Conservation (phyloP, 371 early-diverging fungal species). For the Rhizopus sp. region DNA sequence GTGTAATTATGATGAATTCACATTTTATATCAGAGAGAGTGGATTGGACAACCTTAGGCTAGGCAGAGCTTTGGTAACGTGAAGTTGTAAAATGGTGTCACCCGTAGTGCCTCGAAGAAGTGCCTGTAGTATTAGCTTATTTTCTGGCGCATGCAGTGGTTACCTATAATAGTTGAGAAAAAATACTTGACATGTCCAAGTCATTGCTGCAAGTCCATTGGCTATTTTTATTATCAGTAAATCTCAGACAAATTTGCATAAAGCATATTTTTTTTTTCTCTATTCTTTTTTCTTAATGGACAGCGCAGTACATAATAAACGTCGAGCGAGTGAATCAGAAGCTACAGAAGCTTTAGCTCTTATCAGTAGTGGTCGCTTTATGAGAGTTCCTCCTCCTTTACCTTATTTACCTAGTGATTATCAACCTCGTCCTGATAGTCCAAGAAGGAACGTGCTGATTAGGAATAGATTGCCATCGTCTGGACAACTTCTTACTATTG, state of each 20-base stretch:
- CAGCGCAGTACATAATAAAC: conserved; percentile 1
- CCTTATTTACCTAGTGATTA: conserved; percentile 49
- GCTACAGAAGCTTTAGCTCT: conserved; percentile 34
- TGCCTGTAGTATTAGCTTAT: too few species aligned
- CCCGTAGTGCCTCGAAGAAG: too few species aligned
- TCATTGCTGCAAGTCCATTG: too few species aligned
- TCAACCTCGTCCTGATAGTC: conserved; percentile 37
- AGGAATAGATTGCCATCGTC: conserved; percentile 36
- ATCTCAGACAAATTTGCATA: not conserved
- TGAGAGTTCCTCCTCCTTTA: conserved; percentile 48
- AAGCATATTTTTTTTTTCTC: not conserved
- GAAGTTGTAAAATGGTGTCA: too few species aligned
- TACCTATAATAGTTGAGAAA: too few species aligned
- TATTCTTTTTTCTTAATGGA: conserved; percentile 8
- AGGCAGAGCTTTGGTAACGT: too few species aligned
- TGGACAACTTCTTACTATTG: conserved; percentile 24
- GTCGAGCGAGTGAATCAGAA: conserved; percentile 42
- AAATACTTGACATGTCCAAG: too few species aligned
- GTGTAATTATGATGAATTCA: too few species aligned
- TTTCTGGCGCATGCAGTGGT: too few species aligned
- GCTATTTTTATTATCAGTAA: too few species aligned
- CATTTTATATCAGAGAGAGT: too few species aligned
- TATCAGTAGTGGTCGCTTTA: conserved; percentile 17
- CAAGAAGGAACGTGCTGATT: conserved; percentile 32
- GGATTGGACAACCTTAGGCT: too few species aligned